Evolutionary conservation across 352 stramenopile genomes (phyloP), one percentile per base, ranked within the genome.

Genomic region (Globisporangium radiosum): DNA sequence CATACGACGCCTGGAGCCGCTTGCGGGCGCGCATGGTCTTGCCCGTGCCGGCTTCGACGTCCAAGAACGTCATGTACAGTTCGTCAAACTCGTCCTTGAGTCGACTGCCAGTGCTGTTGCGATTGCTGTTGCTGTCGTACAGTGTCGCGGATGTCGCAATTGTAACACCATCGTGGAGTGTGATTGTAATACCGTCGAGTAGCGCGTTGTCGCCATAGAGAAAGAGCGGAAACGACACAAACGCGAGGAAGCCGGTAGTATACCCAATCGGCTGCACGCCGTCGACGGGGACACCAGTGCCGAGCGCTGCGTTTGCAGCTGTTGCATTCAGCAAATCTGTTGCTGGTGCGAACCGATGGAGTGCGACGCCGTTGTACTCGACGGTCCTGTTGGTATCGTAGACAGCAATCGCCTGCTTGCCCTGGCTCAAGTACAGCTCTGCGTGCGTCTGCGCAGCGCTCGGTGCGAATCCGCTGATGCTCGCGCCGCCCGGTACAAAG

Each of bases 11-110:
- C 69, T 75, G 62, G 38, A 84, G 68, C 13, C 79, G 77, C 72
- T 92, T 89, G 60, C 59, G 62, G 1, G 79, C 81, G 47, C 68
- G 63, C 76, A 92, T 85, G 54, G 81, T 81, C 73, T 90, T 85
- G 37, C 81, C 81, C 15, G 76, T 85, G 17, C 67, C 70, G 25
- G 73, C 66, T 56, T 92, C 79, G 5, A 92, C 71, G 64, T 90
- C 81, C 25, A 88, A 62, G n/a, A 73, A 74, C 38, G 78, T 92
- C 49, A 70, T 56, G 68, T 87, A 90, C 37, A 7, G 5, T 8
- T 48, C 44, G 44, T 14, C 10, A 6, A 17, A 19, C 7, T 8
- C 44, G 10, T 48, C 11, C 5, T 8, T 48, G 11, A 25, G 10
- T 33, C 25, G 25, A 33, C 25, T 33, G 25, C 25, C 25, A 33